Conservation (phyloP, 2,329 filamentous ascomycete species). For the Macroventuria anomochaeta region DNA sequence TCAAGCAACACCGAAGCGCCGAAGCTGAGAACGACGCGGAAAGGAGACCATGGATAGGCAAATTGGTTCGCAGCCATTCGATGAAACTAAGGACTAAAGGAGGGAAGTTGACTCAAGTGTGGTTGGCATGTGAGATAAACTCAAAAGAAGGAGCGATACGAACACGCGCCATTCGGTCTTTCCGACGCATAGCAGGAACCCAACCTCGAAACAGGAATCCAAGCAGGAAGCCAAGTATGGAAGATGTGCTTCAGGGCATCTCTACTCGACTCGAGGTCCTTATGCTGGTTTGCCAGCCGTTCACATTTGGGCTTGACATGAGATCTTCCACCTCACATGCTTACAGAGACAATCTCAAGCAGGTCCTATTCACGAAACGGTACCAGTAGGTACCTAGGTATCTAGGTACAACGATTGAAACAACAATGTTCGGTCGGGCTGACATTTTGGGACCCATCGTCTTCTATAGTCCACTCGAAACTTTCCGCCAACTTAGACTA, state of each 20-base stretch:
- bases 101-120: neutral
- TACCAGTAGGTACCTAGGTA: neutral
- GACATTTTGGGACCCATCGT: neutral
- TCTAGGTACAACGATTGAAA: neutral
- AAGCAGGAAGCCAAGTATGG: neutral
- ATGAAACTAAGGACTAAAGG: neutral
- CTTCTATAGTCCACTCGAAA: neutral
- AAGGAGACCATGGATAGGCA: neutral
- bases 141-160: slow-evolving; percentile 5
- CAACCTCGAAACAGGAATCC: neutral
- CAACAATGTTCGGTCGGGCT: neutral
- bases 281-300: neutral
- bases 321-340: neutral
- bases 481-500: neutral
- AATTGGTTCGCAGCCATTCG: neutral
- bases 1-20: slow-evolving; percentile 10
- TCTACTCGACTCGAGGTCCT: neutral
- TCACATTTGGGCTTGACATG: neutral
- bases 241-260: neutral
- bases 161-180: neutral
- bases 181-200: neutral
- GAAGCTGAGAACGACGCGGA: neutral
- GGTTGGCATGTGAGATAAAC: neutral
- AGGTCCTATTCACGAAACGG: neutral
- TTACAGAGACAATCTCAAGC: neutral